phyloP scores from a whole-genome alignment of 441 rosid species.

The Gossypium aridum region DNA sequence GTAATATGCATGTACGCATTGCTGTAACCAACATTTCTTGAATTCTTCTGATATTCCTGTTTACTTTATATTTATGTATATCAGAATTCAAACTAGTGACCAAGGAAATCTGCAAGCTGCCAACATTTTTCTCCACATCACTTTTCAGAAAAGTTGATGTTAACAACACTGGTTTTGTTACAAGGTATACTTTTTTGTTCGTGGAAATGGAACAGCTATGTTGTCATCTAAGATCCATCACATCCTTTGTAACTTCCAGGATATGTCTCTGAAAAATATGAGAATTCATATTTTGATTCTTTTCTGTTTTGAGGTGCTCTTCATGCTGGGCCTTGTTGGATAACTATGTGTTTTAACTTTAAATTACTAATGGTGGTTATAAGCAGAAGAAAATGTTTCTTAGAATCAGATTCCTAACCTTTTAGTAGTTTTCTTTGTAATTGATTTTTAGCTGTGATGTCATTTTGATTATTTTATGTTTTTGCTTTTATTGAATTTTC shows the following conservation, averaged over 20 bases:
- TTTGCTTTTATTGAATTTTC: slow-evolving; percentile 1
- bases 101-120: slow-evolving; percentile 92
- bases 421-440: neutral
- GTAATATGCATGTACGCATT: slow-evolving; percentile 28
- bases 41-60: slow-evolving; percentile 10
- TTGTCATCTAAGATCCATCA: neutral
- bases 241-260: neutral
- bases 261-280: neutral
- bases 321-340: neutral
- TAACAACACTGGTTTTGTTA: slow-evolving; percentile 54
- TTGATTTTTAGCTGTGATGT: slow-evolving; percentile 1
- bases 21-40: neutral
- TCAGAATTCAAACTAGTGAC: slow-evolving; percentile 86
- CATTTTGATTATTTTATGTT: neutral
- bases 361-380: neutral
- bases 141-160: slow-evolving; percentile 82
- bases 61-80: slow-evolving; percentile 5
- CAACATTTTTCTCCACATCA: slow-evolving; percentile 75
- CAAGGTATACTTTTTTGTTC: slow-evolving; percentile 49
- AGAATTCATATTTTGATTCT: neutral
- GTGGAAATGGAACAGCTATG: neutral
- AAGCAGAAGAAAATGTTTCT: too few relatives aligned
- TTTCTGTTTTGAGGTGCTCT: neutral
- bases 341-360: neutral
- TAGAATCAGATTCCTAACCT: neutral